phyloP scores from a whole-genome alignment of 768 basidiomycete genomes.

The Kwoniella botswanensis region DNA sequence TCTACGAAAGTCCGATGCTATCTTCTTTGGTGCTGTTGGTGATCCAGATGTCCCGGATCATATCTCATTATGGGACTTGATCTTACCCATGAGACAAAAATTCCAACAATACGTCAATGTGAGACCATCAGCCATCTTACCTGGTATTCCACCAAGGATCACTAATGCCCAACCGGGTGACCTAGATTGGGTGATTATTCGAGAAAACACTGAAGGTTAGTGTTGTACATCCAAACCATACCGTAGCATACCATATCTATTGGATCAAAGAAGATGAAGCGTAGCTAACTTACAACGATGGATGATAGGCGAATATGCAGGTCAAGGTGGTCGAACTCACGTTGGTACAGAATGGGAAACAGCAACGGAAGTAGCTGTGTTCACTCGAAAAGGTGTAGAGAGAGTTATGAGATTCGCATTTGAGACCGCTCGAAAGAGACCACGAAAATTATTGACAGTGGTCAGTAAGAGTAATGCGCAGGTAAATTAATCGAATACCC shows the following conservation, averaged over 20 bases:
- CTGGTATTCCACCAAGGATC: conserved; percentile 63
- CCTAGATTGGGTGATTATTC: conserved; percentile 65
- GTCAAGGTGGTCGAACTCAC: conserved; percentile 59
- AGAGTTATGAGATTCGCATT: conserved; percentile 66
- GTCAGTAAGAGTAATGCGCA: conserved; percentile 66
- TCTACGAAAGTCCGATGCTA: conserved; percentile 47
- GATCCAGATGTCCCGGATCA: conserved; percentile 68
- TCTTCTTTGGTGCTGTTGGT: conserved; percentile 63
- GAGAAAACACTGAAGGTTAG: conserved; percentile 66
- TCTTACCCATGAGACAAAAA: conserved; percentile 64
- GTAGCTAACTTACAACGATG: background rate
- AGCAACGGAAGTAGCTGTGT: conserved; percentile 60
- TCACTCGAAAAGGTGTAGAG: conserved; percentile 64
- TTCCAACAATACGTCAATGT: conserved; percentile 61
- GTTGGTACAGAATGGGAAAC: conserved; percentile 50
- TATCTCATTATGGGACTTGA: conserved; percentile 66
- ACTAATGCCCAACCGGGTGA: conserved; percentile 60
- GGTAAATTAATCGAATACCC: conserved; percentile 8
- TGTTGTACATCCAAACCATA: background rate
- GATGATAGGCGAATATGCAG: conserved; percentile 61
- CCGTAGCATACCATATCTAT: too few relatives aligned
- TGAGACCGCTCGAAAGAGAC: conserved; percentile 63
- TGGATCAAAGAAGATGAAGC: too few relatives aligned
- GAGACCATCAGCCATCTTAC: conserved; percentile 63
- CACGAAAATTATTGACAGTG: conserved; percentile 64